Conservation (phyloP, 129 eudicot species). For the Chrysanthemum seticuspe region DNA sequence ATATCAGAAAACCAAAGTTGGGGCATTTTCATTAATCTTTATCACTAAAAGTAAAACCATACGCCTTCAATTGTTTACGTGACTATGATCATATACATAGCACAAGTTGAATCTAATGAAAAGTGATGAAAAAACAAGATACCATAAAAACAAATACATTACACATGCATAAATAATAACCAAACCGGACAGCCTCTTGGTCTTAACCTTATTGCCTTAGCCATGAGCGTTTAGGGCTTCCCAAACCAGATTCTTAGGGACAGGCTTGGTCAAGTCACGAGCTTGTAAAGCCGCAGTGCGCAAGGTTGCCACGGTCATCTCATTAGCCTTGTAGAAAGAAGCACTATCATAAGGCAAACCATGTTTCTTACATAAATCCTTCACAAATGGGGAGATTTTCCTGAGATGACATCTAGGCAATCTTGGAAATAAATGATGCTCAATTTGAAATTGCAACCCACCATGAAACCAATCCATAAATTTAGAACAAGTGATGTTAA, state of each 20-base stretch:
- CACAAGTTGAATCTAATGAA: not conserved
- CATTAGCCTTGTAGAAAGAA: slow-evolving; percentile 8
- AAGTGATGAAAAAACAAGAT: not conserved
- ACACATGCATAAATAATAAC: not conserved
- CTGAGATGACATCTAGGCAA: slow-evolving; percentile 9
- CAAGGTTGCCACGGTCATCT: slow-evolving; percentile 16
- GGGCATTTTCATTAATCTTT: no score
- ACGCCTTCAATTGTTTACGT: not conserved
- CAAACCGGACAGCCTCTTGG: not conserved
- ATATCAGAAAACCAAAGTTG: no score
- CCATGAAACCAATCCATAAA: slow-evolving; percentile 22
- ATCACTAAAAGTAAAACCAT: no score
- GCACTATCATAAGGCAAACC: slow-evolving; percentile 14
- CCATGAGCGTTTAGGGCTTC: slow-evolving; percentile 15
- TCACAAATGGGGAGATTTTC: slow-evolving; percentile 19
- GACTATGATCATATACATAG: not conserved
- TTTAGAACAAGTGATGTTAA: slow-evolving; percentile 15
- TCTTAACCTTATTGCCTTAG: not conserved
- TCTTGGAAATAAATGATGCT: slow-evolving; percentile 13
- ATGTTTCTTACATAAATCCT: slow-evolving; percentile 19
- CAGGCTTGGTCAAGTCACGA: slow-evolving; percentile 22
- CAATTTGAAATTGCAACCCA: slow-evolving; percentile 19
- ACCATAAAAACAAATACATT: not conserved
- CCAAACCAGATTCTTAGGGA: slow-evolving; percentile 20
- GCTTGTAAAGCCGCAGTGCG: slow-evolving; percentile 17